Percentiles rank a stretch among this genome's conserved stretches.
These are phyloP conservation scores for Metarhizium guizhouense DNA, from an alignment of 2,329 filamentous ascomycete genomes.

Conservation along the genomic window DNA sequence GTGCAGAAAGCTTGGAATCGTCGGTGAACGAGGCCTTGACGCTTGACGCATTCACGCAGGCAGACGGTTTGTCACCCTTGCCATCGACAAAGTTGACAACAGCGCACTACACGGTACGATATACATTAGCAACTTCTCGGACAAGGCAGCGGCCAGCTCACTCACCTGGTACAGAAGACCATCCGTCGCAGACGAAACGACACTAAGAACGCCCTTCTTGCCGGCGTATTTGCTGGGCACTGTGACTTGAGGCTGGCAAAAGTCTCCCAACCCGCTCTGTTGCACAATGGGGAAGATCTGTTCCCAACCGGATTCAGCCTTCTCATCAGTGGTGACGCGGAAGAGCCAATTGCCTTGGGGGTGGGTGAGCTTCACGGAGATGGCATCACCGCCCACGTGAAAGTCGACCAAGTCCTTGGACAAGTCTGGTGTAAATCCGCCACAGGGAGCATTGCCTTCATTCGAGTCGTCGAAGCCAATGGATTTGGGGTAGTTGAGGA, in stretches of 20 bases:
- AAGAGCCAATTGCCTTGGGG: conserved; percentile 46
- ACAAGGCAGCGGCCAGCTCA: not conserved
- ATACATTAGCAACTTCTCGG: conserved; percentile 2
- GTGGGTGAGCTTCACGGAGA: conserved; percentile 40
- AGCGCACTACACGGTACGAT: conserved; percentile 34
- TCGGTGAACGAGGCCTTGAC: conserved; percentile 20
- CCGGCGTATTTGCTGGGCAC: conserved; percentile 43
- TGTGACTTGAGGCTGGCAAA: conserved; percentile 41
- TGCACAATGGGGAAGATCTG: conserved; percentile 43
- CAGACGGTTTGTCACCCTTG: conserved; percentile 17
- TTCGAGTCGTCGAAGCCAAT: conserved; percentile 41
- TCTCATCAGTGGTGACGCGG: conserved; percentile 44
- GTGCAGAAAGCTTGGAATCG: conserved; percentile 25
- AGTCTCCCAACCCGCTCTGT: conserved; percentile 45
- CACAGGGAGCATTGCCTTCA: conserved; percentile 39
- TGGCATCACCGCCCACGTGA: conserved; percentile 46
- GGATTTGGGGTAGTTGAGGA: conserved; percentile 36
- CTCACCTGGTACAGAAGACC: conserved; percentile 48
- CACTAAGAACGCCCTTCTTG: conserved; percentile 43
- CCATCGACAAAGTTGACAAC: conserved; percentile 46
- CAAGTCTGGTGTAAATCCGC: conserved; percentile 41
- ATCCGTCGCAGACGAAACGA: conserved; percentile 44
- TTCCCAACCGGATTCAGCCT: conserved; percentile 41
- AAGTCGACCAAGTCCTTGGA: conserved; percentile 41
- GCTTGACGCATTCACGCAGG: conserved; percentile 26